Evolutionary conservation across 2,329 filamentous ascomycete species (phyloP).

Genomic region (Trichoderma oligosporum): DNA sequence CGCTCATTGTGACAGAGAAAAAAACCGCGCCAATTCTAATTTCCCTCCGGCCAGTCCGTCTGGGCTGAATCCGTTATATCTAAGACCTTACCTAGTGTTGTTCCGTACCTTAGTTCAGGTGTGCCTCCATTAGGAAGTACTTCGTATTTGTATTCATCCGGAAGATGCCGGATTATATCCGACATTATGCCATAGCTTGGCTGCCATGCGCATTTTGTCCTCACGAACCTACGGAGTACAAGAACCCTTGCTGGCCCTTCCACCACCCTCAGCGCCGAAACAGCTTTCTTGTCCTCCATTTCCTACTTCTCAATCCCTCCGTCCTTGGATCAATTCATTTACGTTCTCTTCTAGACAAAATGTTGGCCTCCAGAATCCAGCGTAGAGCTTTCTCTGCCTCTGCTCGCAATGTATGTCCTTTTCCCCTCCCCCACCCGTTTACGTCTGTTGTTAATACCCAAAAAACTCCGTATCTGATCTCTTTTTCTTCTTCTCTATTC

Average conservation of each 20-base stretch:
- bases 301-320: constrained; percentile 18
- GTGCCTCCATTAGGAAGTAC: too few relatives aligned
- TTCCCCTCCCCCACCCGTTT: constrained; percentile 9
- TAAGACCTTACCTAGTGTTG: too few relatives aligned
- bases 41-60: constrained; percentile 12
- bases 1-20: not conserved
- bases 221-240: not conserved
- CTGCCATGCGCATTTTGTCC: constrained; percentile 12
- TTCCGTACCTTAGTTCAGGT: too few relatives aligned
- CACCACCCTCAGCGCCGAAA: constrained; percentile 15
- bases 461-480: not conserved
- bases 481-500: not conserved
- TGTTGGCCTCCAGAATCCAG: constrained; percentile 73
- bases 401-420: constrained; percentile 64
- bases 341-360: constrained; percentile 35
- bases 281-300: constrained; percentile 1
- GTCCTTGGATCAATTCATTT: constrained; percentile 12
- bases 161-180: constrained; percentile 26
- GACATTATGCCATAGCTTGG: constrained; percentile 9
- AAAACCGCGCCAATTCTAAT: not conserved
- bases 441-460: not conserved
- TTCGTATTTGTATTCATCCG: too few relatives aligned
- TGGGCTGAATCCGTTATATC: too few relatives aligned
- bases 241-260: not conserved
- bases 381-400: constrained; percentile 78